These are phyloP conservation scores for Boletus rubroflammeus DNA, from an alignment of 768 basidiomycete genomes.

Conservation along the genomic window DNA sequence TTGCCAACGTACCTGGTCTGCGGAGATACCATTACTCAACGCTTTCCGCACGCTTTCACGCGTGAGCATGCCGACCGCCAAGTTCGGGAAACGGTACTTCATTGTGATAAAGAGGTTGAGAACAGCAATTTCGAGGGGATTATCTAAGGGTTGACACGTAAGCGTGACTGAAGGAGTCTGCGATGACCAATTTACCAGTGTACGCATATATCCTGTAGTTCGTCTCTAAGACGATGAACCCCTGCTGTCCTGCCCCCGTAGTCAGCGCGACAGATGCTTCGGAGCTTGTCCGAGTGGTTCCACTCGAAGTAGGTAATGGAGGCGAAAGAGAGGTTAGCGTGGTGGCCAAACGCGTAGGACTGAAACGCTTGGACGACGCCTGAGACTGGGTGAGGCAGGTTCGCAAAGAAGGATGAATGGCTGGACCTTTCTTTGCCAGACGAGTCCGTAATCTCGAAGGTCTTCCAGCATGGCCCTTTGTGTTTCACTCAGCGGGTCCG, in stretches of 20 bases:
- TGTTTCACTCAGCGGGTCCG: constrained; percentile 71
- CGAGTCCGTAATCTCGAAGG: constrained; percentile 89
- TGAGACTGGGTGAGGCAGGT: constrained; percentile 26
- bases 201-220: constrained; percentile 99
- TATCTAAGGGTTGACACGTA: constrained; percentile 52
- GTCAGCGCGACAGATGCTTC: constrained; percentile 33
- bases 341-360: constrained; percentile 91
- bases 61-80: constrained; percentile 94
- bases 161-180: constrained; percentile 5
- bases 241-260: constrained; percentile 62
- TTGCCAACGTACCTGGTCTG: constrained; percentile 72
- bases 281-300: constrained; percentile 13
- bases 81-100: constrained; percentile 93
- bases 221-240: constrained; percentile 95
- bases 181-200: constrained; percentile 57
- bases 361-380: constrained; percentile 79
- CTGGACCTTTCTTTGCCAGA: constrained; percentile 78
- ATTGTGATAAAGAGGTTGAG: constrained; percentile 90
- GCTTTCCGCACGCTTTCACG: constrained; percentile 95
- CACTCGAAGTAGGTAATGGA: constrained; percentile 58
- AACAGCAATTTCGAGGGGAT: constrained; percentile 94
- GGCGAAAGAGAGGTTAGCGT: constrained; percentile 91
- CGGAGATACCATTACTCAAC: constrained; percentile 90
- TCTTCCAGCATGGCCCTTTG: constrained; percentile 89
- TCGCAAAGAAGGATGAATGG: constrained; percentile 14